Base-by-base conservation (phyloP, 164 flowering plant genomes). In the Nelumbo lutea region DNA sequence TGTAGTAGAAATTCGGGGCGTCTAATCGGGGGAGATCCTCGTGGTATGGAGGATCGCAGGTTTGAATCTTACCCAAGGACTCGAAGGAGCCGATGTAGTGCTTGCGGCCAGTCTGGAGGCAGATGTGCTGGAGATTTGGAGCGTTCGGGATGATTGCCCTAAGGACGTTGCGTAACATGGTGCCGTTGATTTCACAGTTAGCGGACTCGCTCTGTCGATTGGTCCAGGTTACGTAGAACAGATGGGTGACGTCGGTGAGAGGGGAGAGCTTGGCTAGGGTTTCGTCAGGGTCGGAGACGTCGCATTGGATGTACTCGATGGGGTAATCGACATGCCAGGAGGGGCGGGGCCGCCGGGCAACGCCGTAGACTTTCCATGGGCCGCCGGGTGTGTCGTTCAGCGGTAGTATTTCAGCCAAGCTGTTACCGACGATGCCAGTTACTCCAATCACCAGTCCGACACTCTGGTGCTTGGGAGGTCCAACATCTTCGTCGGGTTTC, bases 291-390 rank as follows among this genome's bases (percentile, higher is more conserved):
- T 90, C 79, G 15, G 87, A 77, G 60, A 88, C 69, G 70, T 88
- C 89, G 78, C 97, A 90, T 56, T 84, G 91, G 75, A 91, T 79
- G 84, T 91, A 89, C 5, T 88, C 82, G 63, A 91, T 52, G 1
- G 86, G 86, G 59, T 85, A 78, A 43, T 87, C 88, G 9, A 78
- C 77, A 70, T 70, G 72, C 93, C 91, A 88, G 45, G 68, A 5
- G 10, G 93, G 96, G 1, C 87, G 83, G 44, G 87, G 81, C 38
- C 93, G 84, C 52, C 96, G 87, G 8, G 85, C 90, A 44, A 88
- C 86, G 72, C 97, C 94, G 75, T 90, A 90, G 68, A 88, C 94
- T 67, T 91, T 90, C 97, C 96, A 90, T 0, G 90, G 92, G 42
- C 96, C 92, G 46, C 96, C 94, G 62, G 97, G 96, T 39, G 96